A percentile compares a stretch with the other conserved stretches of the same genome.
Conservation (phyloP, 805 yeast genomes). For the Yamadazyma tumulicola region DNA sequence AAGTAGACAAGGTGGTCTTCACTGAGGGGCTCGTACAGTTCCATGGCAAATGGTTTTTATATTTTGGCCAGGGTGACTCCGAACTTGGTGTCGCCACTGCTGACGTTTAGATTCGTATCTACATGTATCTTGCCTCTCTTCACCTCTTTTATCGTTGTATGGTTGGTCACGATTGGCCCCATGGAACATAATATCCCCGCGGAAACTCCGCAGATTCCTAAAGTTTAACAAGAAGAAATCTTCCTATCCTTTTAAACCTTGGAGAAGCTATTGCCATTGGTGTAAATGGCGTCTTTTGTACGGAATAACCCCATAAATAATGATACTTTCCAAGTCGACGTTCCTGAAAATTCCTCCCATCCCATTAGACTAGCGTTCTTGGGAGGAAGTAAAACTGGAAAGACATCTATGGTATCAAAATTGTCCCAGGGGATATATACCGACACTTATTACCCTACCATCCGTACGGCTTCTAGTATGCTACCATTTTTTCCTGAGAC, state of each 20-base stretch:
- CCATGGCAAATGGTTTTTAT: slow-evolving; percentile 38
- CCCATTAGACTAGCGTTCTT: slow-evolving; percentile 59
- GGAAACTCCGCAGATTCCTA: too few species aligned
- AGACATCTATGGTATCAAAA: slow-evolving; percentile 53
- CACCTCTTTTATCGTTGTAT: too few species aligned
- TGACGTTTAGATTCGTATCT: slow-evolving; percentile 13
- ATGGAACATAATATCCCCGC: too few species aligned
- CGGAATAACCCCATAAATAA: slow-evolving; percentile 10
- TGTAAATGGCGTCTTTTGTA: slow-evolving; percentile 14
- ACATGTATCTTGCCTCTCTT: too few species aligned
- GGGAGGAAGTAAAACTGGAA: slow-evolving; percentile 60
- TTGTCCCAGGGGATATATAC: slow-evolving; percentile 47
- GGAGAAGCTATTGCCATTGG: too few species aligned
- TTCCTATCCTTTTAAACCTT: too few species aligned
- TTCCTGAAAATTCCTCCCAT: slow-evolving; percentile 19
- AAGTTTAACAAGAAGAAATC: too few species aligned
- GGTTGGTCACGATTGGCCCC: too few species aligned
- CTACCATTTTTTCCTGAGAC: slow-evolving; percentile 49
- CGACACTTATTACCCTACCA: slow-evolving; percentile 76
- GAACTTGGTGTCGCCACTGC: slow-evolving; percentile 42
- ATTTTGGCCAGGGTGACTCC: slow-evolving; percentile 43
- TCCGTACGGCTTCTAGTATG: slow-evolving; percentile 54
- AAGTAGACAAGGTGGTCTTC: slow-evolving; percentile 40
- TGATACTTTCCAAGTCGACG: slow-evolving; percentile 6
- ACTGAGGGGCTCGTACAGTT: slow-evolving; percentile 43